Evolutionary conservation across 2,329 filamentous ascomycete genomes (phyloP).

Genomic region (Colletotrichum graminicola): DNA sequence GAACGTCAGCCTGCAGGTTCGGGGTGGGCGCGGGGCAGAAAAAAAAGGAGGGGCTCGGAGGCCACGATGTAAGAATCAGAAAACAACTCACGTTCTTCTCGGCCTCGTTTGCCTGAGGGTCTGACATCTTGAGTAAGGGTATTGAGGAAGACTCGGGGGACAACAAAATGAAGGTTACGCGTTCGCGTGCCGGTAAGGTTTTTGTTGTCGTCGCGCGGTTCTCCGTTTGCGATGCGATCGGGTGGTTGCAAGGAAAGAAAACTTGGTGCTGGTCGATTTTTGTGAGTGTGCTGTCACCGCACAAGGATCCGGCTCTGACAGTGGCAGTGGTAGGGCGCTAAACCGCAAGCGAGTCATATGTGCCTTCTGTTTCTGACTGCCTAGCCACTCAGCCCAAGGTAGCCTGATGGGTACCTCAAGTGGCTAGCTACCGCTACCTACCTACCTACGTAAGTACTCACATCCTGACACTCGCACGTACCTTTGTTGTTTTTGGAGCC

Average conservation of each 20-base stretch:
- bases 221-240: conserved; percentile 39
- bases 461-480: conserved; percentile 14
- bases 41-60: conserved; percentile 38
- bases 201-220: conserved; percentile 39
- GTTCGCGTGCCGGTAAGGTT: conserved; percentile 37
- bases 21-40: conserved; percentile 38
- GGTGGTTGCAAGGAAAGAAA: conserved; percentile 39
- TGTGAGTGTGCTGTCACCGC: conserved; percentile 36
- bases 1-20: conserved; percentile 42
- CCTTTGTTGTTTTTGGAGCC: conserved; percentile 17
- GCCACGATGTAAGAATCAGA: conserved; percentile 23
- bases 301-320: conserved; percentile 26
- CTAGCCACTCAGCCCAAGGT: conserved; percentile 16
- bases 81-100: conserved; percentile 85
- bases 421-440: not conserved
- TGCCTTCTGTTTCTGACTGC: conserved; percentile 22
- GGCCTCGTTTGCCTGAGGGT: conserved; percentile 88
- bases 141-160: conserved; percentile 25
- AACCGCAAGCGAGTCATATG: conserved; percentile 40
- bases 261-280: conserved; percentile 38
- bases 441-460: not conserved
- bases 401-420: not conserved
- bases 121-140: conserved; percentile 78
- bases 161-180: conserved; percentile 39
- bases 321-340: conserved; percentile 37